Conservation (phyloP, 2,329 filamentous ascomycete genomes). For the Diaporthe batatas region DNA sequence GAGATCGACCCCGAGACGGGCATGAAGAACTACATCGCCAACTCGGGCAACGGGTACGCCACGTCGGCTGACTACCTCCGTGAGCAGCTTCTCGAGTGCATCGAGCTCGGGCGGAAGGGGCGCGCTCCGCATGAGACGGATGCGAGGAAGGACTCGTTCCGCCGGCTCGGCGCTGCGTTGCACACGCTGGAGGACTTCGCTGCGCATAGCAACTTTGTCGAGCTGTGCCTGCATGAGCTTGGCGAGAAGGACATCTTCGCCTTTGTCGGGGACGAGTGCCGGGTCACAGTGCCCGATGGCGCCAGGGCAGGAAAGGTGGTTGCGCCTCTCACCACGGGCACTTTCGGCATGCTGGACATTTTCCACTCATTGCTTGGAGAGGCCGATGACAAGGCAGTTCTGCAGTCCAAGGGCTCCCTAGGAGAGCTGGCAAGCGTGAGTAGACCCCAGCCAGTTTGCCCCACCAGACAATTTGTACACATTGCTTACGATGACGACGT, state of each 20-base stretch:
- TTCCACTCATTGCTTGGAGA: slow-evolving; percentile 51
- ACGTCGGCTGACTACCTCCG: slow-evolving; percentile 50
- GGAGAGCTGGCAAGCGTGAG: slow-evolving; percentile 46
- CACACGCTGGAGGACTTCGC: slow-evolving; percentile 68
- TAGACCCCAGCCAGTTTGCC: neutral
- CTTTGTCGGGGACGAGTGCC: slow-evolving; percentile 60
- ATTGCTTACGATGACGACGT: neutral
- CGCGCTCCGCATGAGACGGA: slow-evolving; percentile 42
- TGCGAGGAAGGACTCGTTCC: slow-evolving; percentile 46
- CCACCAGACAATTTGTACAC: too few species aligned
- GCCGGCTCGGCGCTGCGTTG: slow-evolving; percentile 61
- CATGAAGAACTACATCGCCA: slow-evolving; percentile 53
- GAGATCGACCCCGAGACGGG: slow-evolving; percentile 49
- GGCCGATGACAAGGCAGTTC: slow-evolving; percentile 50
- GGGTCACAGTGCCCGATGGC: slow-evolving; percentile 48
- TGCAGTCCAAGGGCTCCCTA: slow-evolving; percentile 49
- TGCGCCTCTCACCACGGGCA: slow-evolving; percentile 66
- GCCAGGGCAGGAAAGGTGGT: slow-evolving; percentile 55
- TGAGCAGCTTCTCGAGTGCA: slow-evolving; percentile 46
- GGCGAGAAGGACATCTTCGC: slow-evolving; percentile 65
- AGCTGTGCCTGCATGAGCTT: slow-evolving; percentile 64
- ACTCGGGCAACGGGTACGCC: slow-evolving; percentile 47
- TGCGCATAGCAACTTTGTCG: slow-evolving; percentile 67
- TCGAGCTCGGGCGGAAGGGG: slow-evolving; percentile 47
- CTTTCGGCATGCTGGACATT: slow-evolving; percentile 59